Conservation (phyloP, 495 filamentous ascomycete species). For the Peziza echinospora region DNA sequence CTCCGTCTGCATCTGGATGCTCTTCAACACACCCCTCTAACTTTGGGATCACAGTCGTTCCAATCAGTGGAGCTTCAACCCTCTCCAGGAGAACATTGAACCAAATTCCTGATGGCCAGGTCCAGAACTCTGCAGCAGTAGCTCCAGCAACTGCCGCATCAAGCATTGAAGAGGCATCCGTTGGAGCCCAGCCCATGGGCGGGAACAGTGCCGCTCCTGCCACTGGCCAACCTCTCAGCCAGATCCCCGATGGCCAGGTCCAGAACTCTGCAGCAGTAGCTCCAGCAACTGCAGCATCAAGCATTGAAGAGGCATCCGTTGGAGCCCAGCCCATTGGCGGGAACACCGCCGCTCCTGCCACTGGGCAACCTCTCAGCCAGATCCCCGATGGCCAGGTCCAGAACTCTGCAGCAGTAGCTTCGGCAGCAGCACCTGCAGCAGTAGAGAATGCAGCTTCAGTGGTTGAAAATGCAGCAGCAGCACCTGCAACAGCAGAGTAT, state of each 20-base stretch:
- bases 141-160: not conserved
- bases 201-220: not conserved
- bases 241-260: constrained; percentile 15
- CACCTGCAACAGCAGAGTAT: too few species aligned
- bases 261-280: constrained; percentile 10
- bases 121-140: not conserved
- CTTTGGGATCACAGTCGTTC: not conserved
- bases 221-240: not conserved
- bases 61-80: not conserved
- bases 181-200: not conserved
- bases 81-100: not conserved
- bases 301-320: too few species aligned
- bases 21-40: not conserved
- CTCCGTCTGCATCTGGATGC: not conserved
- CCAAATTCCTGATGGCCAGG: not conserved
- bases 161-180: not conserved
- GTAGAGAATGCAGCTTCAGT: too few species aligned
- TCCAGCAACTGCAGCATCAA: constrained; percentile 2
- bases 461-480: too few species aligned
- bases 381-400: constrained; percentile 21
- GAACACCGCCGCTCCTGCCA: not conserved
- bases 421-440: constrained; percentile 12
- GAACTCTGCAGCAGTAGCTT: constrained; percentile 5
- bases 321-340: too few species aligned
- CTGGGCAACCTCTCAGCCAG: constrained; percentile 12